These are phyloP conservation scores for Ajuga chamaepitys DNA, from an alignment of 257 asterid species.

Conservation along the genomic window DNA sequence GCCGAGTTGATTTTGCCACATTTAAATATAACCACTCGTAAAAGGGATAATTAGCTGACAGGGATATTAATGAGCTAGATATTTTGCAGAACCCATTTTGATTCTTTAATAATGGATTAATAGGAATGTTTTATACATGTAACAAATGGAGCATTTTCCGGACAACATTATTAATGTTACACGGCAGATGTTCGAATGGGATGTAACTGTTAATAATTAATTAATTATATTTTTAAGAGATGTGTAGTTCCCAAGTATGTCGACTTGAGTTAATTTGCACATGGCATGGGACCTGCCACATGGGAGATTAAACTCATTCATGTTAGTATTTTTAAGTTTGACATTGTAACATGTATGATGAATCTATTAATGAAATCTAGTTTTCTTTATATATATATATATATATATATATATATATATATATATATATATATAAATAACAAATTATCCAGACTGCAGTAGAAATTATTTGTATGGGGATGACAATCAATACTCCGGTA, in stretches of 20 bases:
- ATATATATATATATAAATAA: neutral
- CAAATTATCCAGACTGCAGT: too few relatives aligned
- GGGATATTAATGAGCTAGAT: too few relatives aligned
- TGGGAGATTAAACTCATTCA: neutral
- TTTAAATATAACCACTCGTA: too few relatives aligned
- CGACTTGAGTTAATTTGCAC: neutral
- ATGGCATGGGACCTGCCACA: constrained; percentile 11
- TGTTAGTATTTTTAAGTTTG: neutral
- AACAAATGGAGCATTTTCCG: neutral
- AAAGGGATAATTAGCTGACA: too few relatives aligned
- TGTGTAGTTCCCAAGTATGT: neutral
- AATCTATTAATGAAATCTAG: neutral
- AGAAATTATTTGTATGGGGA: too few relatives aligned
- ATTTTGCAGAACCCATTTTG: too few relatives aligned
- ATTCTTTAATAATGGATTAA: too few relatives aligned
- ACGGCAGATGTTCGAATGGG: neutral
- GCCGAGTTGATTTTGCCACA: too few relatives aligned
- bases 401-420: too few relatives aligned
- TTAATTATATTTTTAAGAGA: neutral
- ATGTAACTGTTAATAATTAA: neutral
- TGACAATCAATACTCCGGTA: too few relatives aligned
- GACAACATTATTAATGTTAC: neutral
- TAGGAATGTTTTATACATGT: neutral
- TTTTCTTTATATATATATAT: too few relatives aligned
- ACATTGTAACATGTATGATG: neutral